Conservation (phyloP, 345 rosid species). For the Syzygium aromaticum region DNA sequence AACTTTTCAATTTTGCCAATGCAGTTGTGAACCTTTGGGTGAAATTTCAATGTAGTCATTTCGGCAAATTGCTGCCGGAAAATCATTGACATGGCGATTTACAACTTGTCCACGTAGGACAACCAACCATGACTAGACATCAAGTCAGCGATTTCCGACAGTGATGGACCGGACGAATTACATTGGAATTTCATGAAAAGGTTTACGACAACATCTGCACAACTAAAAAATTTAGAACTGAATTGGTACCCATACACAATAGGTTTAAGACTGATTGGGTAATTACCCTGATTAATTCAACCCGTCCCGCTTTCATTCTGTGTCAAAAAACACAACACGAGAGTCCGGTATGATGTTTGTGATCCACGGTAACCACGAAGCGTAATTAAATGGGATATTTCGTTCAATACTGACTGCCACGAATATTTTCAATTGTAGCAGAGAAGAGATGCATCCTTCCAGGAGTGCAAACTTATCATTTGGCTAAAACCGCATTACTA, state of each 20-base stretch:
- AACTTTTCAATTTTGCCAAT: background rate
- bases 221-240: background rate
- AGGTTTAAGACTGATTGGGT: background rate
- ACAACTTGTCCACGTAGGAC: background rate
- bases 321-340: background rate
- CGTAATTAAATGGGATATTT: background rate
- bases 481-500: background rate
- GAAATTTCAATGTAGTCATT: background rate
- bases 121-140: background rate
- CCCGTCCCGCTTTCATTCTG: background rate
- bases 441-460: background rate
- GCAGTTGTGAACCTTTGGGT: background rate
- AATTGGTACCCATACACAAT: background rate
- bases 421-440: background rate
- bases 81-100: too few species aligned
- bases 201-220: background rate
- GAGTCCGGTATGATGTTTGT: background rate
- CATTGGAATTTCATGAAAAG: too few species aligned
- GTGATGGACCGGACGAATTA: background rate
- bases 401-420: background rate
- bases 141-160: rapidly evolving
- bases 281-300: background rate
- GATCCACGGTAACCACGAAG: background rate
- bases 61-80: too few species aligned
- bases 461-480: background rate